These are phyloP conservation scores for Fraxinus floribunda DNA, from an alignment of 305 asterid genomes.

Conservation along the genomic window DNA sequence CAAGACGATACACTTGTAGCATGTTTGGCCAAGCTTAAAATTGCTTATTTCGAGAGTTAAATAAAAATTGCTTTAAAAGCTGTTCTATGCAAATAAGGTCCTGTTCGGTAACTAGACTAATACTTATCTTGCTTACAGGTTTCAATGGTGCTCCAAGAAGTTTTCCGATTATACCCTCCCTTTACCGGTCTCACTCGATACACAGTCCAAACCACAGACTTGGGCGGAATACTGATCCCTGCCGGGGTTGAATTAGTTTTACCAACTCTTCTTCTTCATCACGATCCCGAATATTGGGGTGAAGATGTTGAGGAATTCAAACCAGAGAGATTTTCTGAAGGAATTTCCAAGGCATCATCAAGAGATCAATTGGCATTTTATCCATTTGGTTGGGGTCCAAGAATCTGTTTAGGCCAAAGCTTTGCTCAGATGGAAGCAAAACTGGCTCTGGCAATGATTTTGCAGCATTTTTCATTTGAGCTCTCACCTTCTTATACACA, in stretches of 20 bases:
- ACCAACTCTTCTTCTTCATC: constrained; percentile 26
- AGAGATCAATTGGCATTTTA: constrained; percentile 20
- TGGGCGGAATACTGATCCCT: constrained; percentile 15
- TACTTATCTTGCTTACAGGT: constrained; percentile 5
- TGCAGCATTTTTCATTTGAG: constrained; percentile 29
- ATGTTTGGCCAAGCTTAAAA: background rate
- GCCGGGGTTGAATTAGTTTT: constrained; percentile 13
- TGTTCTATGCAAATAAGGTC: too few species aligned
- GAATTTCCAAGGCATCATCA: constrained; percentile 25
- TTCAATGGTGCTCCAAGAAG: constrained; percentile 30
- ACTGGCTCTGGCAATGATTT: constrained; percentile 26
- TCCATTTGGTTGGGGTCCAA: constrained; percentile 36
- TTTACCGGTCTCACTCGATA: constrained; percentile 1
- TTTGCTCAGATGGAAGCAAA: constrained; percentile 29
- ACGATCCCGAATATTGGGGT: constrained; percentile 24
- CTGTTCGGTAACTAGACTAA: too few species aligned
- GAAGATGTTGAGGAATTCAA: constrained; percentile 33
- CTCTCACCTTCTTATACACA: constrained; percentile 34
- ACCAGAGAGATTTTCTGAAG: constrained; percentile 28
- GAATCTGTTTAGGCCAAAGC: constrained; percentile 26
- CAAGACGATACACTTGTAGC: too few species aligned
- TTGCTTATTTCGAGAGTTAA: background rate
- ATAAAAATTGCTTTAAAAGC: background rate
- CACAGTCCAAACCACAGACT: background rate
- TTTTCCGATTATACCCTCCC: constrained; percentile 32